Percentiles rank a stretch among this genome's conserved stretches.
Conservation (phyloP, 1,284 basidiomycete species). For the Xanthoconium separans region DNA sequence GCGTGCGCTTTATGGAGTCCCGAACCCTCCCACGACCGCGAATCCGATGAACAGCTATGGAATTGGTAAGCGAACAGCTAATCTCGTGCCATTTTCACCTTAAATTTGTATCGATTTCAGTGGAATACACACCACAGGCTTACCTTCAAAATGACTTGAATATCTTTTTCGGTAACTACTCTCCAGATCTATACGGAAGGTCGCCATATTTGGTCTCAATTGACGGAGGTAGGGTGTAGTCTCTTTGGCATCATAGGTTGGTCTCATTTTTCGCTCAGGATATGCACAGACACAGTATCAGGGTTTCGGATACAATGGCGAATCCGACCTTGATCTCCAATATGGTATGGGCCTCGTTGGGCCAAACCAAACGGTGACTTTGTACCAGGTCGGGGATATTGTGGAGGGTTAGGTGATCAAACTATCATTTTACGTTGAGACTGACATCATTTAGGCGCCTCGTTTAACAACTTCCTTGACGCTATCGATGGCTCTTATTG, state of each 20-base stretch:
- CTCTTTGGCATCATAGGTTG: too few relatives aligned
- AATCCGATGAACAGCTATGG: slow-evolving; percentile 43
- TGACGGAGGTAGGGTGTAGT: slow-evolving; percentile 23
- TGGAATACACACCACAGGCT: slow-evolving; percentile 26
- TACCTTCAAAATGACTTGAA: slow-evolving; percentile 46
- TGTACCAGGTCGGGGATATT: slow-evolving; percentile 48
- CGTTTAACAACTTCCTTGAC: slow-evolving; percentile 51
- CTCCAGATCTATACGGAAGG: slow-evolving; percentile 15
- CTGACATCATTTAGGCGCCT: slow-evolving; percentile 34
- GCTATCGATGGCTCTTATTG: slow-evolving; percentile 49
- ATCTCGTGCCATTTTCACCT: background rate
- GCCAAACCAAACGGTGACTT: slow-evolving; percentile 37
- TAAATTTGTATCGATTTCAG: too few relatives aligned
- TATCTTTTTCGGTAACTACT: slow-evolving; percentile 41
- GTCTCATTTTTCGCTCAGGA: slow-evolving; percentile 23
- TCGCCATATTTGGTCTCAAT: slow-evolving; percentile 26
- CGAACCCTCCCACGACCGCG: background rate
- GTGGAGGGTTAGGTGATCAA: slow-evolving; percentile 34
- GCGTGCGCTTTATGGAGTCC: slow-evolving; percentile 41
- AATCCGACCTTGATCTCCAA: slow-evolving; percentile 50
- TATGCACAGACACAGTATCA: slow-evolving; percentile 36
- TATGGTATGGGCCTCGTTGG: slow-evolving; percentile 46
- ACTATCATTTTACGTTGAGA: background rate
- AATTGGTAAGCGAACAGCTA: slow-evolving; percentile 37
- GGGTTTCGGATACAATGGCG: slow-evolving; percentile 42